Conservation (phyloP, 2,329 filamentous ascomycete species). For the Penicillium sclerotigenum region DNA sequence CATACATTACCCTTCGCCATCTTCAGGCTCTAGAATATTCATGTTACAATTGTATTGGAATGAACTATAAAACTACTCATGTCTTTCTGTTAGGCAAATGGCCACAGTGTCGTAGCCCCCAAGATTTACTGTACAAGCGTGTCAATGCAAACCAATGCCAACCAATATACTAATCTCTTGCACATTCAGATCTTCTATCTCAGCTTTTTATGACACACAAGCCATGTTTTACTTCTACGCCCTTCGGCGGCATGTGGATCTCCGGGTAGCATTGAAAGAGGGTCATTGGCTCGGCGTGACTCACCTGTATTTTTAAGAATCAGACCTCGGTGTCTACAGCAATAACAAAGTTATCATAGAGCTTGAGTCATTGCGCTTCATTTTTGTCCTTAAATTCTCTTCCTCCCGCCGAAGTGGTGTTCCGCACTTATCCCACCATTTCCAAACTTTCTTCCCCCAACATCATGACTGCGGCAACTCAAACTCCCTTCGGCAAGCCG, state of each 20-base stretch:
- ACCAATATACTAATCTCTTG: background rate
- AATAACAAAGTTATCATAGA: background rate
- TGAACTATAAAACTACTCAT: background rate
- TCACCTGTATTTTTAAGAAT: background rate
- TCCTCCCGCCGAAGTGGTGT: background rate
- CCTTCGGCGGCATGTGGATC: conserved; percentile 7
- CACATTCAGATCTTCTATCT: background rate
- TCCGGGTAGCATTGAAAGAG: conserved; percentile 1
- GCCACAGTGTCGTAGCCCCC: too few relatives aligned
- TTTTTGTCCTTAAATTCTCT: background rate
- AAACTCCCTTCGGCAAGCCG: conserved; percentile 50
- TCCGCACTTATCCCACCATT: background rate
- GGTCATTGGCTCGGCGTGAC: conserved; percentile 3
- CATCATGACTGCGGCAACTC: conserved; percentile 5
- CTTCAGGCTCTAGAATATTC: background rate
- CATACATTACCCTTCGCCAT: background rate
- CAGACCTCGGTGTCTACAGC: background rate
- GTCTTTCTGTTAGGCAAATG: background rate
- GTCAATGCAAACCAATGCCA: background rate
- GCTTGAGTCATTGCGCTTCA: background rate
- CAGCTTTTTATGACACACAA: background rate
- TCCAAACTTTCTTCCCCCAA: background rate
- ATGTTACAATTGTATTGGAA: background rate
- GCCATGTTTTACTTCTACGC: conserved; percentile 24
- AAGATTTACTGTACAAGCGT: background rate